Conservation (phyloP, 164 flowering plant genomes). For the Liriodendron chinense region DNA sequence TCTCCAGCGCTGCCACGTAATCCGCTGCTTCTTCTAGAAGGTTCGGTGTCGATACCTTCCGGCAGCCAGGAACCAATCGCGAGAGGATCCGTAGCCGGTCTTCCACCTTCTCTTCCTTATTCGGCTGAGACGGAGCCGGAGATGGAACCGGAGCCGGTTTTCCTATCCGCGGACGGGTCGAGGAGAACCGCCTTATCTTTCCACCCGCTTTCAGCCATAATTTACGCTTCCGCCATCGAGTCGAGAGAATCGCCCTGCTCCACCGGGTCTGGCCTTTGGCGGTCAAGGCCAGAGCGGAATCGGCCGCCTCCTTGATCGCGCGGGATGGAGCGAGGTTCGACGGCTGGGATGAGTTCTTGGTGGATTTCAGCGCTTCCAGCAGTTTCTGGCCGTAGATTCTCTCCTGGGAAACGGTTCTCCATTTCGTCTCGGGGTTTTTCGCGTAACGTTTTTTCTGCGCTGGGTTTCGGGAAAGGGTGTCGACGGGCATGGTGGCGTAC, state of each 20-base stretch:
- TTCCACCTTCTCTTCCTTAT: slow-evolving; percentile 7
- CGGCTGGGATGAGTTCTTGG: slow-evolving; percentile 3
- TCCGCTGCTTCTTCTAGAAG: slow-evolving; percentile 69
- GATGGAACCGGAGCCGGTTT: neutral
- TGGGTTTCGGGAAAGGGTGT: neutral
- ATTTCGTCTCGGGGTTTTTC: slow-evolving; percentile 6
- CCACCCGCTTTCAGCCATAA: slow-evolving; percentile 8
- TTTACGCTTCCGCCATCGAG: slow-evolving; percentile 23
- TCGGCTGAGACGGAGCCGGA: neutral
- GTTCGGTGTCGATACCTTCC: slow-evolving; percentile 51
- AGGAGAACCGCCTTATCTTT: slow-evolving; percentile 6
- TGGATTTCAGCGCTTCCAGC: slow-evolving; percentile 3
- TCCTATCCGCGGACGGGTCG: slow-evolving; percentile 1
- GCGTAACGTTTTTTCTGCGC: neutral
- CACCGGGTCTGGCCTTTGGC: slow-evolving; percentile 66
- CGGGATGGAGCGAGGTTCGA: slow-evolving; percentile 27
- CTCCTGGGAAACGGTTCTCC: slow-evolving; percentile 15
- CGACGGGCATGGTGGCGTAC: neutral
- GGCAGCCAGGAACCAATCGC: slow-evolving; percentile 75
- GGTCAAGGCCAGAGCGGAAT: slow-evolving; percentile 54
- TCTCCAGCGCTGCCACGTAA: slow-evolving; percentile 70
- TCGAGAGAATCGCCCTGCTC: slow-evolving; percentile 72
- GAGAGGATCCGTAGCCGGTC: slow-evolving; percentile 37
- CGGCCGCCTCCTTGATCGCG: slow-evolving; percentile 69
- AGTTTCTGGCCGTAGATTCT: slow-evolving; percentile 14